Conservation (phyloP, 805 yeast species). For the Saccharomycopsis fermentans region DNA sequence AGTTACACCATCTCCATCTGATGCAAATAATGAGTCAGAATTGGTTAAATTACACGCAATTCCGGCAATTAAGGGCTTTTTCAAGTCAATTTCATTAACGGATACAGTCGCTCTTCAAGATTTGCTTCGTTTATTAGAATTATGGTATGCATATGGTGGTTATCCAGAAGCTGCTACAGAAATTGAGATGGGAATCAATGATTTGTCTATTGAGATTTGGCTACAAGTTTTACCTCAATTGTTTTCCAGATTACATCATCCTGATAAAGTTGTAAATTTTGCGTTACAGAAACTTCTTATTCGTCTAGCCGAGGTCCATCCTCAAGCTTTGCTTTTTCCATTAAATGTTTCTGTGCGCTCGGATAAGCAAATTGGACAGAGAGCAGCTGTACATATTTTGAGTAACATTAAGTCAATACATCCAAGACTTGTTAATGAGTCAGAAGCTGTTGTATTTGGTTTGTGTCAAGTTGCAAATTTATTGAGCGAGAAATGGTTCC, state of each 20-base stretch:
- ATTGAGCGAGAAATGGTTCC: conserved; percentile 98
- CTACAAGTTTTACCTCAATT: conserved; percentile 90
- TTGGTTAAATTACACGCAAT: conserved; percentile 79
- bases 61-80: conserved; percentile 93
- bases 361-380: conserved; percentile 79
- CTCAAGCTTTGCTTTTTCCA: conserved; percentile 94
- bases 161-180: conserved; percentile 84
- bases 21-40: conserved; percentile 30
- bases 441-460: conserved; percentile 89
- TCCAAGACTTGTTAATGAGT: conserved; percentile 75
- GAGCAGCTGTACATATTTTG: conserved; percentile 84
- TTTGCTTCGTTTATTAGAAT: conserved; percentile 75
- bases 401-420: conserved; percentile 90
- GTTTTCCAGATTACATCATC: conserved; percentile 94
- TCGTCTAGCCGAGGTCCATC: conserved; percentile 89
- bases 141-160: conserved; percentile 97
- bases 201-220: conserved; percentile 91
- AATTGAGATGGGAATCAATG: conserved; percentile 78
- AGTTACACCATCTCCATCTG: conserved; percentile 18
- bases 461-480: conserved; percentile 88
- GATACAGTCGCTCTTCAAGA: conserved; percentile 85
- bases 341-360: conserved; percentile 92
- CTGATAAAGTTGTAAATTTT: conserved; percentile 72
- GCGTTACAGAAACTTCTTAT: conserved; percentile 72
- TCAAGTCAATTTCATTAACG: conserved; percentile 86